Evolutionary conservation across 306 rosid species (phyloP), one percentile per base, ranked within the genome.

Genomic region (Abrus precatorius): DNA sequence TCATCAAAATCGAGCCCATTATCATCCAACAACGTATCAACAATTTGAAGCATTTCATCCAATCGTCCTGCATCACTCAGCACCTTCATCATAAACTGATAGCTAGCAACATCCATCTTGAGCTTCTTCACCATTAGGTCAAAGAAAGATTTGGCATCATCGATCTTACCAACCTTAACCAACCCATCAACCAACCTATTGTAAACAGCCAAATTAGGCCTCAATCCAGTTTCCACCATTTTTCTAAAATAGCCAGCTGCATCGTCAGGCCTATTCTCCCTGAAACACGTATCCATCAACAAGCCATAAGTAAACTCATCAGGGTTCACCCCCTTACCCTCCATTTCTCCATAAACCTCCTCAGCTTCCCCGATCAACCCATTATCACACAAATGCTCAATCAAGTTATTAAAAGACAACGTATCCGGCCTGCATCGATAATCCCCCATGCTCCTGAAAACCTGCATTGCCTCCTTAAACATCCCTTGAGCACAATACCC

Each of bases 201-300:
- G 83, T 95, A 95, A 75, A 95, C 91, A 2, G 91, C 96, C 83
- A 95, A 68, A 71, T 90, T 95, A 3, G 98, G 99, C 86, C 99
- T 92, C 80, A 95, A 48, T 67, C 93, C 91, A 0, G 89, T 82
- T 0, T 95, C 97, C 65, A 95, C 94, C 98, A 93, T 95, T 81
- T 83, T 89, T 55, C 82, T 89, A 67, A 91, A 95, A 74, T 95
- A 95, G 14, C 56, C 88, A n/a, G 98, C 94, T 0, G 98, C 99
- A 69, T 91, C 97, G 81, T 92, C 97, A 3, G 94, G 82, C 85
- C 97, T 90, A 43, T 79, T 85, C 88, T 89, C 90, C 77, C 85
- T 88, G 69, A 95, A 95, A 79, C 98, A 95, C 79, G 92, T 85
- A 86, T 95, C 98, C 97, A 95, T 93, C 87, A 95, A 87, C 82